Conservation (phyloP, 2,329 filamentous ascomycete species). For the Colletotrichum shisoi region DNA sequence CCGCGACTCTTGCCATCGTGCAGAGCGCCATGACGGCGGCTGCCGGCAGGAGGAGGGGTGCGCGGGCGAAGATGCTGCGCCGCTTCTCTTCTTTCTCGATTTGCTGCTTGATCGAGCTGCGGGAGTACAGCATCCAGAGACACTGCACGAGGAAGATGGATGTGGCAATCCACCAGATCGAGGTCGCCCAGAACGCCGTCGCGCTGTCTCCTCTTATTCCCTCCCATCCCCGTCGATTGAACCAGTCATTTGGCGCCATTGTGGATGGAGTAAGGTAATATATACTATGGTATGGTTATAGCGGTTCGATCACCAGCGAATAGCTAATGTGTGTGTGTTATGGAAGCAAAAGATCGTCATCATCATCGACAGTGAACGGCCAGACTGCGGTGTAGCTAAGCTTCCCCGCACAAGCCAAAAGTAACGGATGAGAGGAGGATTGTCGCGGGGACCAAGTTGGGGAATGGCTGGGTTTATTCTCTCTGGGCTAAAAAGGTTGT, state of each 20-base stretch:
- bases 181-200: background rate
- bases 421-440: background rate
- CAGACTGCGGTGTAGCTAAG: constrained; percentile 25
- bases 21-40: constrained; percentile 29
- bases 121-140: constrained; percentile 21
- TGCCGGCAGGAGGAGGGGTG: constrained; percentile 17
- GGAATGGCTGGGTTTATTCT: background rate
- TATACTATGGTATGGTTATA: background rate
- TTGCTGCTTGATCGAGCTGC: background rate
- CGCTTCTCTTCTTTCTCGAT: constrained; percentile 17
- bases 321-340: background rate
- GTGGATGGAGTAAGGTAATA: background rate
- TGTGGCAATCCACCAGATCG: constrained; percentile 30
- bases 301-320: background rate
- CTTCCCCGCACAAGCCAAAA: constrained; percentile 31
- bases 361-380: background rate
- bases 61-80: constrained; percentile 1
- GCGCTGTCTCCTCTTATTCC: constrained; percentile 10
- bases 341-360: constrained; percentile 9
- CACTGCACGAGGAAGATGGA: constrained; percentile 25
- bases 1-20: constrained; percentile 17
- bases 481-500: background rate
- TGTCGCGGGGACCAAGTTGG: background rate
- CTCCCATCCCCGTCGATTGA: constrained; percentile 9
- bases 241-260: constrained; percentile 17